Conservation (phyloP, 1,284 basidiomycete genomes). For the Polyporus tsugae region DNA sequence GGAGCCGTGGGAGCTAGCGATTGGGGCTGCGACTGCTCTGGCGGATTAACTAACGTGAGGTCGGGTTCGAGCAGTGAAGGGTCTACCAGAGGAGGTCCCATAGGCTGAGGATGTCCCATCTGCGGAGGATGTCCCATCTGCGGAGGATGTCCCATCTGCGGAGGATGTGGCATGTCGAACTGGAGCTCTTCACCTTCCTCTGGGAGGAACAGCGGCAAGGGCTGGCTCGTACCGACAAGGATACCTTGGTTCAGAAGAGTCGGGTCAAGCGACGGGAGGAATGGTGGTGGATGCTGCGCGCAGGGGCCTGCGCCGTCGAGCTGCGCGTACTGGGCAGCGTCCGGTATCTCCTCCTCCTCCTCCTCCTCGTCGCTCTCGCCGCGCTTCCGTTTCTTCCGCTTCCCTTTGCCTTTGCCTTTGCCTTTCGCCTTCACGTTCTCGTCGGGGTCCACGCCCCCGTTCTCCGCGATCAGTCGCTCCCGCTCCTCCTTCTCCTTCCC, state of each 20-base stretch:
- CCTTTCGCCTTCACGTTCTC: conserved; percentile 42
- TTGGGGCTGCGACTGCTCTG: conserved; percentile 28
- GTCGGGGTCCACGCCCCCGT: conserved; percentile 38
- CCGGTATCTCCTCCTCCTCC: conserved; percentile 40
- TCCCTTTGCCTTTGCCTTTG: conserved; percentile 52
- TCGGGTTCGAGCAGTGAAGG: conserved; percentile 55
- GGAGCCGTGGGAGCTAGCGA: background rate
- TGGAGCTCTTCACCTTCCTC: conserved; percentile 51
- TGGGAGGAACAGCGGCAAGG: conserved; percentile 50
- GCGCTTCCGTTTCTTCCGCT: conserved; percentile 49
- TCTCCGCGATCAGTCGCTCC: conserved; percentile 54
- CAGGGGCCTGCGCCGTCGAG: conserved; percentile 21
- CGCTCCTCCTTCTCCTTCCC: conserved; percentile 77
- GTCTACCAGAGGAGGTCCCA: conserved; percentile 50
- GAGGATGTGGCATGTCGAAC: conserved; percentile 13
- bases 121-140: conserved; percentile 29
- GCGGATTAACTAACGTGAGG: conserved; percentile 23
- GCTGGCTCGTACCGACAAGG: conserved; percentile 47
- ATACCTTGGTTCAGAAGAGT: conserved; percentile 57
- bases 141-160: conserved; percentile 44
- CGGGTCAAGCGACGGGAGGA: conserved; percentile 50
- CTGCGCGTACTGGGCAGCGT: conserved; percentile 22
- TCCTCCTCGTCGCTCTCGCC: conserved; percentile 51
- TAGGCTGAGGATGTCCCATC: conserved; percentile 45
- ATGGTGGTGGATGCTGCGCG: conserved; percentile 10